These are phyloP conservation scores for Coemansia sp. DNA, from an alignment of 192 early-diverging fungal genomes.

Conservation along the genomic window DNA sequence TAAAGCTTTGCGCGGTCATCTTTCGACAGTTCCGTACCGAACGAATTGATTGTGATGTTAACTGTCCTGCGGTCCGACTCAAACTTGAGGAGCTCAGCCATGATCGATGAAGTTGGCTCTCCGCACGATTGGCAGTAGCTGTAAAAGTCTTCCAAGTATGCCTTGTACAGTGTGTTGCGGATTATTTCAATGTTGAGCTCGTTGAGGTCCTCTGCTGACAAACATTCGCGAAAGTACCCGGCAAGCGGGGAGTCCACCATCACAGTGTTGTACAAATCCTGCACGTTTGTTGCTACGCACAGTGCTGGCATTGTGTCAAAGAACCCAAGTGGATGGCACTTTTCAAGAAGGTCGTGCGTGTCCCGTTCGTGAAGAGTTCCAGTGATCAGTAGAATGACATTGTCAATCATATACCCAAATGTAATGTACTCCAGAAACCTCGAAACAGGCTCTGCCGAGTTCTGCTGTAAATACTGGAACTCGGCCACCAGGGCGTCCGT, in stretches of 20 bases:
- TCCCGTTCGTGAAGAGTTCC: constrained; percentile 98
- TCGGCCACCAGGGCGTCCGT: constrained; percentile 88
- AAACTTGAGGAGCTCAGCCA: constrained; percentile 93
- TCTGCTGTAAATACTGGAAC: constrained; percentile 87
- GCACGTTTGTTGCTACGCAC: constrained; percentile 94
- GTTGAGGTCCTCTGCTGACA: constrained; percentile 95
- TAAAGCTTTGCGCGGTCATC: constrained; percentile 96
- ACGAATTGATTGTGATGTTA: constrained; percentile 99
- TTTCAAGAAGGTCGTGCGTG: constrained; percentile 93
- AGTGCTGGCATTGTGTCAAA: constrained; percentile 99
- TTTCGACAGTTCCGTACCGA: constrained; percentile 95
- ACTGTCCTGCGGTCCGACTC: constrained; percentile 97
- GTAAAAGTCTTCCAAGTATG: constrained; percentile 98
- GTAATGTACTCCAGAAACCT: constrained; percentile 97
- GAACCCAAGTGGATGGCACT: constrained; percentile 96
- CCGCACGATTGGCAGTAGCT: constrained; percentile 80
- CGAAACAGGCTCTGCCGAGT: constrained; percentile 79
- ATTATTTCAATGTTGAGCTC: constrained; percentile 99
- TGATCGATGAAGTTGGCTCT: constrained; percentile 85
- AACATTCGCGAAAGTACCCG: constrained; percentile 95
- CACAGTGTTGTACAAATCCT: constrained; percentile 94
- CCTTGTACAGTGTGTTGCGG: constrained; percentile 97
- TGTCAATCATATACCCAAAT: constrained; percentile 98
- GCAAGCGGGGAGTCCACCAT: constrained; percentile 97
- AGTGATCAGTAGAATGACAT: constrained; percentile 96